Conservation (phyloP, 1,139 yeast genomes). For the Chernovozyma aurita region DNA sequence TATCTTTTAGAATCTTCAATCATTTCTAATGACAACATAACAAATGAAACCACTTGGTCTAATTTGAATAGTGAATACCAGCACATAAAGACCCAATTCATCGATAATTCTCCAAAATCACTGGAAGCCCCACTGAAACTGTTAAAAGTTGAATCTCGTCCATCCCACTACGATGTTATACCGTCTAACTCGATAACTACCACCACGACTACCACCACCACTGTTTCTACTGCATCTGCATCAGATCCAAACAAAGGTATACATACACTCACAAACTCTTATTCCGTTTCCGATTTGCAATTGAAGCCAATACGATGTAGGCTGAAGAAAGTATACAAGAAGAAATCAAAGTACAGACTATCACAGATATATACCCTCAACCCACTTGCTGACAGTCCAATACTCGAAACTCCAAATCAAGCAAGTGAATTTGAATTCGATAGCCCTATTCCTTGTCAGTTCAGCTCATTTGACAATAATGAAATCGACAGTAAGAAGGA, state of each 20-base stretch:
- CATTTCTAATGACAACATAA: slow-evolving; percentile 25
- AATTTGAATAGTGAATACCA: slow-evolving; percentile 45
- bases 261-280: slow-evolving; percentile 12
- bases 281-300: slow-evolving; percentile 35
- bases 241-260: slow-evolving; percentile 6
- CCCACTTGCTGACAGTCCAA: slow-evolving; percentile 22
- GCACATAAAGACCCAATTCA: slow-evolving; percentile 26
- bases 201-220: neutral
- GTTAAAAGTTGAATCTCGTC: neutral
- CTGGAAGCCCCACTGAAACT: too few relatives aligned
- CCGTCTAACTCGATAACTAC: neutral
- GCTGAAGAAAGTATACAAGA: slow-evolving; percentile 30
- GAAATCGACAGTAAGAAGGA: neutral
- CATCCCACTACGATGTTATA: neutral
- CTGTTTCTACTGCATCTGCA: neutral
- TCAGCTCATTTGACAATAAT: neutral
- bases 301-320: slow-evolving; percentile 40
- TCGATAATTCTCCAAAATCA: neutral
- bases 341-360: slow-evolving; percentile 38
- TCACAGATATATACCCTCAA: slow-evolving; percentile 37
- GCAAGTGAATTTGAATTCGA: slow-evolving; percentile 1
- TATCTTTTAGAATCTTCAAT: slow-evolving; percentile 33
- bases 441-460: neutral
- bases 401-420: slow-evolving; percentile 5
- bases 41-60: slow-evolving; percentile 47